Evolutionary conservation across 2,329 filamentous ascomycete genomes (phyloP), one percentile per base, ranked within the genome.

Genomic region (Parascedosporium putredinis): DNA sequence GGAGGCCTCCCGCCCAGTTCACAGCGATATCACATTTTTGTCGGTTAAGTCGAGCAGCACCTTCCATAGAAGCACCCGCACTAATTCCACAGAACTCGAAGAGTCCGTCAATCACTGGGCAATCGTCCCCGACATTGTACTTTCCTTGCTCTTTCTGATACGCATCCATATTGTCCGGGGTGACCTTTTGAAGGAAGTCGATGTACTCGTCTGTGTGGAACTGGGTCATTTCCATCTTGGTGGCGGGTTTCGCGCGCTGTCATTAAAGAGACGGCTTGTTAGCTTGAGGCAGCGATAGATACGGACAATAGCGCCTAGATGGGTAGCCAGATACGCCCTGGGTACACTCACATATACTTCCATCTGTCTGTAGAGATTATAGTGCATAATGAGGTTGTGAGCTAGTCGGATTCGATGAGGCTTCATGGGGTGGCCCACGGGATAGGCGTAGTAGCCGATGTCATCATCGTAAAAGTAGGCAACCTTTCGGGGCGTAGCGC

Each of bases 381-480:
- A 97, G 52, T 93, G 89, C 75, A 97, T 86, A 50, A 98, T 89
- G 57, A 98, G 77, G 61, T 94, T 93, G 67, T 98, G 95, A 46
- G 93, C 94, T 57, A 98, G 72, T 18, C 90, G 88, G 60, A 98
- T 84, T 20, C 93, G 85, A 78, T 95, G 95, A 55, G 93, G 93
- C 68, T 98, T 98, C 93, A 98, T 98, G 38, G 93, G 93, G 72
- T 98, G 93, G 18, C 88, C 89, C 54, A 88, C 89, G 51, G 95
- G 88, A 63, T 97, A 97, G 64, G 91, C 90, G 73, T 96, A 97
- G 68, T 97, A 97, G 56, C 91, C 91, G 63, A 97, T 93, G 69
- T 97, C 91, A 3, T 88, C 94, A 64, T 97, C 91, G 76, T 97
- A 97, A 68, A 97, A 97, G 71, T 97, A 97, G 50, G 91, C 91